Evolutionary conservation across 73 alveolate species (phyloP).

Genomic region (Paramecium sexaurelia): DNA sequence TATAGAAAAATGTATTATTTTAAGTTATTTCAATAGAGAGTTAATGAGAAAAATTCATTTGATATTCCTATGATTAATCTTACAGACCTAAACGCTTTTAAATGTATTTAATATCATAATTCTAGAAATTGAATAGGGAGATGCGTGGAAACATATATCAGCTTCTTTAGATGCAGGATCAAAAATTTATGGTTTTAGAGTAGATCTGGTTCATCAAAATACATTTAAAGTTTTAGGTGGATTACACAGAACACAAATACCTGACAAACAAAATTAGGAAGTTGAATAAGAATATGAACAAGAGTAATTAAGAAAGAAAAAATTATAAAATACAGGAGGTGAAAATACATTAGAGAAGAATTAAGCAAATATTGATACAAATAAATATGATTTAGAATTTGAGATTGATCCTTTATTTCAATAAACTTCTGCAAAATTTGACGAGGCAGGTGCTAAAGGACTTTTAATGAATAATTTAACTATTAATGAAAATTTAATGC

Average conservation of each 20-base stretch:
- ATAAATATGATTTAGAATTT: constrained; percentile 85
- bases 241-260: constrained; percentile 64
- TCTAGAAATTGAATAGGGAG: constrained; percentile 57
- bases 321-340: constrained; percentile 75
- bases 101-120: background rate
- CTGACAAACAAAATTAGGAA: constrained; percentile 60
- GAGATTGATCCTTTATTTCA: constrained; percentile 87
- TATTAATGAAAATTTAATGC: constrained; percentile 75
- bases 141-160: constrained; percentile 71
- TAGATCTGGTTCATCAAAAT: constrained; percentile 69
- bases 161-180: constrained; percentile 75
- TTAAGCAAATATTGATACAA: constrained; percentile 80
- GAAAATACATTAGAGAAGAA: constrained; percentile 89
- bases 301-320: constrained; percentile 73
- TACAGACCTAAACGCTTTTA: constrained; percentile 38
- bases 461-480: constrained; percentile 83
- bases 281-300: constrained; percentile 67
- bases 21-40: constrained; percentile 41
- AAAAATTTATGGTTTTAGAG: constrained; percentile 74
- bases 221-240: constrained; percentile 74
- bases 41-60: constrained; percentile 72
- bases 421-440: constrained; percentile 86
- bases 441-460: constrained; percentile 86
- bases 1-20: constrained; percentile 53
- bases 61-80: constrained; percentile 66